Base-by-base conservation (phyloP, 2,329 filamentous ascomycete genomes). In the Fusarium sp. region DNA sequence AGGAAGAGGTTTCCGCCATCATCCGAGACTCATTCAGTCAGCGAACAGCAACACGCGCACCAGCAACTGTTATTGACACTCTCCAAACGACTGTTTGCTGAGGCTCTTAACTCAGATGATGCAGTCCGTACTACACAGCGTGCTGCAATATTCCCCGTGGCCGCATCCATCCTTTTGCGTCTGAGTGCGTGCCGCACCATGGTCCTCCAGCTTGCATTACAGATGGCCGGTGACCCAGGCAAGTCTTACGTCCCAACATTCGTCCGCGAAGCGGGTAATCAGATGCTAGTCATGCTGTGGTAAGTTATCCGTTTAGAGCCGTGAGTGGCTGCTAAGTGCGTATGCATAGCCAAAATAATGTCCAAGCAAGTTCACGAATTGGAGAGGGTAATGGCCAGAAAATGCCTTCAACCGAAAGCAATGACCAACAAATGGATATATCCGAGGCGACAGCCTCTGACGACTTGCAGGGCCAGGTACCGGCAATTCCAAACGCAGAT, bases 271-370 rank as follows among this genome's bases (percentile, higher is more conserved):
- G 20, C 46, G 7, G 46, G 46, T 7, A 50, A 50, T 13, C 46
- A 50, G 9, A 15, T 50, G 33, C 33, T 50, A 5, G 46, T 26
- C 4, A 50, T 50, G 46, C 15, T 50, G 5, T 50, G 46, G 46
- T 39, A 39, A 14, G 33, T 38, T 5, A 11, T 2, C 17, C 7
- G 6, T 31, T 3, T 15, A 8, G 10, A 11, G 3, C 11, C n/a
- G 6, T 31, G 10, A 13, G 10, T 31, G 9, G 10, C 5, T 5
- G 11, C 22, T 45, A 11, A 24, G 1, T 9, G 1, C 24, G 2
- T 6, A 15, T 9, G 17, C 7, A 31, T 10, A 45, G 43, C 11
- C 43, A 45, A 10, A 45, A 45, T 31, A 45, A n/a, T 26, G 6
- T 14, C 9, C 24, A 31, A 17, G 31, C 43, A 11, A 11, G 6